phyloP scores from a whole-genome alignment of 192 early-diverging fungal species.

The Coemansia sp. region DNA sequence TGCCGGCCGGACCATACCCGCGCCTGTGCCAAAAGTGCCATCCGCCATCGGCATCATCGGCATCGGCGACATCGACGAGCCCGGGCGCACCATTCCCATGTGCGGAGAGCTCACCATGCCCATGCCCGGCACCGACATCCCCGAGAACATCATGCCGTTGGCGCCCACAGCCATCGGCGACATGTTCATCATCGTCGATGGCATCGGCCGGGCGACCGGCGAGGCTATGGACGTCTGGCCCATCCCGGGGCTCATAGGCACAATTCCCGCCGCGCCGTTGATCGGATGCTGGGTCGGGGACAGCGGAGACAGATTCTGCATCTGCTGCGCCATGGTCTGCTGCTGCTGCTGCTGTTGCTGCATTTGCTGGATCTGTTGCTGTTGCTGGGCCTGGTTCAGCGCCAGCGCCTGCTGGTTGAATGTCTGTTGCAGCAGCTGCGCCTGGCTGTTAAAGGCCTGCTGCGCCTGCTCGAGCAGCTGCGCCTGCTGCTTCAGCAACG shows the following conservation, averaged over 20 bases:
- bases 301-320: slow-evolving; percentile 20
- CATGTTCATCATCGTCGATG: slow-evolving; percentile 8
- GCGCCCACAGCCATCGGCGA: slow-evolving; percentile 1
- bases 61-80: slow-evolving; percentile 14
- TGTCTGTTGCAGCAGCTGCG: slow-evolving; percentile 24
- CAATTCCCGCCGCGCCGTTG: slow-evolving; percentile 2
- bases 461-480: slow-evolving; percentile 42
- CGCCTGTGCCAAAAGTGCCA: slow-evolving; percentile 5
- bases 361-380: slow-evolving; percentile 18
- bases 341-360: slow-evolving; percentile 8
- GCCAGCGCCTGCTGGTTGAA: slow-evolving; percentile 37
- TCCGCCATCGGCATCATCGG: slow-evolving; percentile 1
- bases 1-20: neutral
- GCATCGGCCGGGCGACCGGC: slow-evolving; percentile 7
- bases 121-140: neutral
- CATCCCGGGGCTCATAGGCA: slow-evolving; percentile 15
- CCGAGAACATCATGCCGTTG: slow-evolving; percentile 3
- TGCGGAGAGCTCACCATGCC: slow-evolving; percentile 21
- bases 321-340: slow-evolving; percentile 5
- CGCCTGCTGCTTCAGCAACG: slow-evolving; percentile 40
- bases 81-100: slow-evolving; percentile 10
- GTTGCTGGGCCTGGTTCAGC: slow-evolving; percentile 27
- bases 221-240: slow-evolving; percentile 20
- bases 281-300: slow-evolving; percentile 1
- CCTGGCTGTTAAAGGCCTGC: slow-evolving; percentile 26